A percentile compares a stretch with the other conserved stretches of the same genome.
Evolutionary conservation across 345 rosid genomes (phyloP).

Genomic region (Barbarea vulgaris): DNA sequence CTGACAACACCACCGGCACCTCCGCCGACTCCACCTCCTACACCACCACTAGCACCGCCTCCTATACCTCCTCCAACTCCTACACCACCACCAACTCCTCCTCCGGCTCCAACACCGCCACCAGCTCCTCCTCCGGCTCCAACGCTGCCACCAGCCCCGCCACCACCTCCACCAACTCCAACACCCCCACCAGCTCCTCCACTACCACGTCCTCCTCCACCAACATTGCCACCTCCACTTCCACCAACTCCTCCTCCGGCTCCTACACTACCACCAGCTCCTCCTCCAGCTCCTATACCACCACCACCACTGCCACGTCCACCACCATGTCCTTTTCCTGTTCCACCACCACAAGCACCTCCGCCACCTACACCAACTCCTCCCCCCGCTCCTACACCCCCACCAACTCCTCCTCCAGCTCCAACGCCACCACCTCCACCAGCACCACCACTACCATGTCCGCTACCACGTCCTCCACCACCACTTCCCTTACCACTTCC

Average conservation of each 20-base stretch:
- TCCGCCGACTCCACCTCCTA: background rate
- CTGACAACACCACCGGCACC: background rate
- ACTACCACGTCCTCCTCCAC: slow-evolving; percentile 16
- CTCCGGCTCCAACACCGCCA: slow-evolving; percentile 24
- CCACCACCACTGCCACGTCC: background rate
- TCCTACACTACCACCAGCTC: background rate
- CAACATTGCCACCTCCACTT: background rate
- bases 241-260: slow-evolving; percentile 42
- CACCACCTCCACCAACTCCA: slow-evolving; percentile 35
- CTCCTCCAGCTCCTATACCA: background rate
- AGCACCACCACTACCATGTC: background rate
- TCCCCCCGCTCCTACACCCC: background rate
- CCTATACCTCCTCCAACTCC: background rate
- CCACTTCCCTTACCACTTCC: background rate
- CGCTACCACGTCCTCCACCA: background rate
- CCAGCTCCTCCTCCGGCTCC: background rate
- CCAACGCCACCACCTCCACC: background rate
- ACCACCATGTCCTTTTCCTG: no score
- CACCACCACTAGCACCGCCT: background rate
- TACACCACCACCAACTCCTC: background rate
- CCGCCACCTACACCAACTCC: background rate
- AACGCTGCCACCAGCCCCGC: slow-evolving; percentile 43
- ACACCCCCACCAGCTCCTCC: background rate
- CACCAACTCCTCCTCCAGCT: background rate
- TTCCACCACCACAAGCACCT: slow-evolving; percentile 36